Conservation (phyloP, 2,329 filamentous ascomycete genomes). For the Macrophomina phaseolina region DNA sequence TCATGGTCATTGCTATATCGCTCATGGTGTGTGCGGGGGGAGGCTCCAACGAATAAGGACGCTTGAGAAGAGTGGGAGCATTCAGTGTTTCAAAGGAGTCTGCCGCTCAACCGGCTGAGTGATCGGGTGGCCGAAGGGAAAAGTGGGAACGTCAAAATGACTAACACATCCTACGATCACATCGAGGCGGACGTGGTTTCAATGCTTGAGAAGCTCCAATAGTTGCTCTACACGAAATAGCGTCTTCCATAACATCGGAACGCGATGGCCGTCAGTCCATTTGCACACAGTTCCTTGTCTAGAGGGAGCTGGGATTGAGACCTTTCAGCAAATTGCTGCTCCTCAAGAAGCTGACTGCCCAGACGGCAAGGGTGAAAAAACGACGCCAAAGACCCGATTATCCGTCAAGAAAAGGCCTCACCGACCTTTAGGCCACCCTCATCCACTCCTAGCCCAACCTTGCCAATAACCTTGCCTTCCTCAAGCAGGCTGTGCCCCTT, state of each 20-base stretch:
- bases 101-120: background rate
- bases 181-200: background rate
- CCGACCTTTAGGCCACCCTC: conserved; percentile 35
- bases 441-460: conserved; percentile 41
- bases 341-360: background rate
- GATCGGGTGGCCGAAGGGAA: background rate
- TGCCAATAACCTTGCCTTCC: conserved; percentile 45
- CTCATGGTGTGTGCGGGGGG: background rate
- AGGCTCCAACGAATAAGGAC: background rate
- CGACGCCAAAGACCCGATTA: background rate
- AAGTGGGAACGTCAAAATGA: background rate
- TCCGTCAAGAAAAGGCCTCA: background rate
- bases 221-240: background rate
- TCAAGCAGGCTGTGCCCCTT: conserved; percentile 50
- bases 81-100: background rate
- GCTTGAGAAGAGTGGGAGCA: background rate
- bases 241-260: background rate
- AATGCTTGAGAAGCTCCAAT: background rate
- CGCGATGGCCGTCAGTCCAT: background rate
- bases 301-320: background rate
- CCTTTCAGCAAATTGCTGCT: background rate
- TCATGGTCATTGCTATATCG: background rate
- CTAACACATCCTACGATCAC: background rate
- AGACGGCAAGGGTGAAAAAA: background rate
- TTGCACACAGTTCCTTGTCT: background rate